Conservation (phyloP, 345 rosid species). For the Geranium rotundifolium region DNA sequence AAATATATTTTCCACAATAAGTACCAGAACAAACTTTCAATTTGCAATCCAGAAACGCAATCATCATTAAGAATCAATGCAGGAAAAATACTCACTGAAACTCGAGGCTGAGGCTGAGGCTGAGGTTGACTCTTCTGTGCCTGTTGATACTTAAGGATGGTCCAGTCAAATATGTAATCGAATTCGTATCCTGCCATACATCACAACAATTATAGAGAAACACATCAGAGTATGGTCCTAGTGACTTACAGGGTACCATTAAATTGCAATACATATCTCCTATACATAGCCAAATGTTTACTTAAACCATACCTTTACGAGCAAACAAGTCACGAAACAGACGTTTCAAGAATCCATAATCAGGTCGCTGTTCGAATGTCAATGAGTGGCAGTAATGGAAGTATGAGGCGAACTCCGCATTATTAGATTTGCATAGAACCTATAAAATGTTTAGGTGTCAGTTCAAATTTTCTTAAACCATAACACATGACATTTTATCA, state of each 20-base stretch:
- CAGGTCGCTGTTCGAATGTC: constrained; percentile 86
- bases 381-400: constrained; percentile 81
- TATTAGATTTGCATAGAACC: constrained; percentile 76
- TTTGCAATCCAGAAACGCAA: neutral
- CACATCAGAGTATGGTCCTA: neutral
- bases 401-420: constrained; percentile 84
- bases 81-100: constrained; percentile 30
- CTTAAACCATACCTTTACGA: constrained; percentile 54
- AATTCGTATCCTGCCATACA: constrained; percentile 55
- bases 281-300: neutral
- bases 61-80: neutral
- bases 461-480: neutral
- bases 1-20: constrained; percentile 1
- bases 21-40: neutral
- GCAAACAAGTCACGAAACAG: constrained; percentile 67
- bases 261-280: neutral
- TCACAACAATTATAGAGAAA: neutral
- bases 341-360: constrained; percentile 85
- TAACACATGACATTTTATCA: neutral
- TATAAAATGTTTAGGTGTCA: constrained; percentile 8
- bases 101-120: constrained; percentile 27
- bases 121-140: constrained; percentile 59
- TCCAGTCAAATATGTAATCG: constrained; percentile 92
- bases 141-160: constrained; percentile 82
- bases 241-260: neutral